A percentile compares a stretch with the other conserved stretches of the same genome.
Evolutionary conservation across 2,329 filamentous ascomycete genomes (phyloP).

Genomic region (Colletotrichum nymphaeae): DNA sequence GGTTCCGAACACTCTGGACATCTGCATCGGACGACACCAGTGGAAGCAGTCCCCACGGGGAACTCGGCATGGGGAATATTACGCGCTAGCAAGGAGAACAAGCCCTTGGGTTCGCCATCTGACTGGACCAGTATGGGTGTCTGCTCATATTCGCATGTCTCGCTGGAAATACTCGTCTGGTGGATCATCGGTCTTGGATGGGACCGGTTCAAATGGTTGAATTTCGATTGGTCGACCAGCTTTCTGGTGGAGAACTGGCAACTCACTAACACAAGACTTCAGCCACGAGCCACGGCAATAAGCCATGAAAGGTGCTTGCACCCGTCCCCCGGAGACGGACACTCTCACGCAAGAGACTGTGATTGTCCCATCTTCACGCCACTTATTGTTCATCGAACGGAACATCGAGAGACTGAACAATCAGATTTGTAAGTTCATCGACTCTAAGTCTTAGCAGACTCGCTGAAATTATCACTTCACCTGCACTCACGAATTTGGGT

Average conservation of each 20-base stretch:
- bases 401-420: neutral
- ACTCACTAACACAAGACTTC: neutral
- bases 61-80: neutral
- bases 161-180: neutral
- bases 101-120: neutral
- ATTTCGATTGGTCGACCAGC: neutral
- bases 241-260: neutral
- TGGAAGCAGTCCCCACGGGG: neutral
- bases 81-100: neutral
- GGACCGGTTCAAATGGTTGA: neutral
- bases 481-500: too few relatives aligned
- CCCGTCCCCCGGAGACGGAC: too few relatives aligned
- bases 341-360: neutral
- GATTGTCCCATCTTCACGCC: neutral
- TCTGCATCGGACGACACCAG: neutral
- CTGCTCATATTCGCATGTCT: neutral
- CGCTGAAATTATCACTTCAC: too few relatives aligned
- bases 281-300: neutral
- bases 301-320: neutral
- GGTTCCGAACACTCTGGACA: neutral
- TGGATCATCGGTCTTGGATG: neutral
- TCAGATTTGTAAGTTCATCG: too few relatives aligned
- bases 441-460: too few relatives aligned
- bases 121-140: neutral
- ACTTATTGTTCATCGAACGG: neutral